phyloP scores from a whole-genome alignment of 768 basidiomycete genomes.

The Boletus coccyginus region DNA sequence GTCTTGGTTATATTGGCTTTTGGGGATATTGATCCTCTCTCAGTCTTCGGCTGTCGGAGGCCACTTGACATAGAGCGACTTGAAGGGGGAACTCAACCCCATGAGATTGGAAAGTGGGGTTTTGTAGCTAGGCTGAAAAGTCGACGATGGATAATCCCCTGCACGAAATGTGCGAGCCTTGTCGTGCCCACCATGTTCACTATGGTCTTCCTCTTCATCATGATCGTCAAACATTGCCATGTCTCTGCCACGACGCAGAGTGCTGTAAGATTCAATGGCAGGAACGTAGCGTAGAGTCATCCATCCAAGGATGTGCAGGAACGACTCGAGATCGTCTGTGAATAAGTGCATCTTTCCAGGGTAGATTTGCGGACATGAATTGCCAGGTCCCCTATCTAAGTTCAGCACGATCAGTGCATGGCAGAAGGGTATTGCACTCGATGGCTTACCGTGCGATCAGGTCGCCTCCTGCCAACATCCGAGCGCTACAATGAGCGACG shows the following conservation, averaged over 20 bases:
- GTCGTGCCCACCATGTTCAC: too few relatives aligned
- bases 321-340: constrained; percentile 33
- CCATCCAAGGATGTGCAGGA: constrained; percentile 13
- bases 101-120: not conserved
- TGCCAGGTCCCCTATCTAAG: constrained; percentile 1
- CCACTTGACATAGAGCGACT: not conserved
- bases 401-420: not conserved
- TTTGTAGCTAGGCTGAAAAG: not conserved
- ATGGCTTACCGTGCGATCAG: not conserved
- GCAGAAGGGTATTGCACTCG: too few relatives aligned
- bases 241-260: too few relatives aligned
- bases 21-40: not conserved
- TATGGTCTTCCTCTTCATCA: too few relatives aligned
- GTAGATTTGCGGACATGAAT: constrained; percentile 11
- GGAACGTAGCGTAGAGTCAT: not conserved
- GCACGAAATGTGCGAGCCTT: too few relatives aligned
- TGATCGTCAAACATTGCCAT: too few relatives aligned
- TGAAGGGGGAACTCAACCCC: not conserved
- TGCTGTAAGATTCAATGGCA: not conserved
- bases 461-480: not conserved
- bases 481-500: too few relatives aligned
- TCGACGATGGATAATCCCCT: not conserved
- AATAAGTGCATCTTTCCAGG: not conserved
- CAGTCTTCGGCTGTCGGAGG: not conserved
- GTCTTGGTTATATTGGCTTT: too few relatives aligned